Percentiles rank a stretch among this genome's conserved stretches.
These are phyloP conservation scores for Peronospora farinosa DNA, from an alignment of 352 stramenopile genomes.

Conservation along the genomic window DNA sequence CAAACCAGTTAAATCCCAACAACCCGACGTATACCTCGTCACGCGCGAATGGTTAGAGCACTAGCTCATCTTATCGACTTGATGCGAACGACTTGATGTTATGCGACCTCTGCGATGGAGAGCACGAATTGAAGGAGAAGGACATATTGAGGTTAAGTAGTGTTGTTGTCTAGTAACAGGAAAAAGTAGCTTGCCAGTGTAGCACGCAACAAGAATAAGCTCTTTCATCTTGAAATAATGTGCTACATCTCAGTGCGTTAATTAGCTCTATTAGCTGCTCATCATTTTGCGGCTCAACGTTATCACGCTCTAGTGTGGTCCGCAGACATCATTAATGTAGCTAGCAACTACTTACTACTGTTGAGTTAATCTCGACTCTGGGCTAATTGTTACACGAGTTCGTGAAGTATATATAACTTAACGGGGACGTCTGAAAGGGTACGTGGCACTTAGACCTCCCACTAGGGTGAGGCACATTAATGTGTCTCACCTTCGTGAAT, in stretches of 20 bases:
- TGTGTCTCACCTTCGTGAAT: too few species aligned
- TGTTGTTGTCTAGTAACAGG: background rate
- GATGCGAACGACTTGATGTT: background rate
- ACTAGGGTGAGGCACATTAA: too few species aligned
- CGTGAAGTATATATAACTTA: too few species aligned
- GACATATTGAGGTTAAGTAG: background rate
- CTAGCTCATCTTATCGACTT: background rate
- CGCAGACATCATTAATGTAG: too few species aligned
- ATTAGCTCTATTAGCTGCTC: too few species aligned
- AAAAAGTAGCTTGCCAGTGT: background rate
- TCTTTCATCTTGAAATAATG: background rate
- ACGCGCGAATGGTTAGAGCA: constrained; percentile 13
- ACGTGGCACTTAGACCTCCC: too few species aligned
- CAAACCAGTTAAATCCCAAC: constrained; percentile 42
- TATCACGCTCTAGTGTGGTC: too few species aligned
- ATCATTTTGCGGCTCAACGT: too few species aligned
- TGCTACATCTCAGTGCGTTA: background rate
- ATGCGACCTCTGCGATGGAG: background rate
- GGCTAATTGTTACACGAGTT: too few species aligned
- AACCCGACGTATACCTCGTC: constrained; percentile 30
- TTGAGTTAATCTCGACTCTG: too few species aligned
- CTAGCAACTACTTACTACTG: too few species aligned
- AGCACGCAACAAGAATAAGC: background rate
- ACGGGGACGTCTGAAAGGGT: too few species aligned
- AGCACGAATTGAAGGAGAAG: background rate